Percentiles rank a stretch among this genome's conserved stretches.
phyloP scores from a whole-genome alignment of 257 asterid species.

The Eustoma russellianum region DNA sequence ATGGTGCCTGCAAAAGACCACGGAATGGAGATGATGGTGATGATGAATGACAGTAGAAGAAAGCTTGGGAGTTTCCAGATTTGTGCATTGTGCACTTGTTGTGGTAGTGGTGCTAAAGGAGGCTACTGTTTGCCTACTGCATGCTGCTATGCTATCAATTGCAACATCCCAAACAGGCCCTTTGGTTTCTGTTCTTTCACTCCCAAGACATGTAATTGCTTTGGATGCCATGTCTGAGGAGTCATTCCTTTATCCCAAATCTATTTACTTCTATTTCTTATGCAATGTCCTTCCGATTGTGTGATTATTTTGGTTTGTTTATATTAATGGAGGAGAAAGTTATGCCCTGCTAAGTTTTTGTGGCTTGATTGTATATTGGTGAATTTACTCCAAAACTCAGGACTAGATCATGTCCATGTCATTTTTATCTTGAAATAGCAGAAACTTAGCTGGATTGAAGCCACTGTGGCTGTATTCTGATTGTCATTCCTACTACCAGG shows the following conservation, averaged over 20 bases:
- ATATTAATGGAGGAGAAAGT: conserved; percentile 6
- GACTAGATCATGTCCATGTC: conserved; percentile 2
- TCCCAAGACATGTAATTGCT: conserved; percentile 77
- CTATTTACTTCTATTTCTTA: conserved; percentile 1
- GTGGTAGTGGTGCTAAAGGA: conserved; percentile 40
- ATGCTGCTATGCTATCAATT: conserved; percentile 80
- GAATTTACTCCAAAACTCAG: conserved; percentile 10
- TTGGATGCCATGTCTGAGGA: conserved; percentile 53
- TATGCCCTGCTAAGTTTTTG: conserved; percentile 31
- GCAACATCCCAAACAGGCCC: conserved; percentile 91
- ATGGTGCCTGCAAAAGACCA: conserved; percentile 56
- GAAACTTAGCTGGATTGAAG: conserved; percentile 10
- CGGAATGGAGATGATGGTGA: conserved; percentile 40
- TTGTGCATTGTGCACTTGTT: conserved; percentile 78
- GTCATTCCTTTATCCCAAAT: neutral
- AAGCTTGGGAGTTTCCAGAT: conserved; percentile 64
- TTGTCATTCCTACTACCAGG: no score
- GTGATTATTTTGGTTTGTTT: conserved; percentile 18
- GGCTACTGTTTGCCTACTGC: conserved; percentile 61
- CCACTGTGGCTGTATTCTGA: neutral
- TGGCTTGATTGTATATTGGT: conserved; percentile 15
- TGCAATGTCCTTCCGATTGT: conserved; percentile 10
- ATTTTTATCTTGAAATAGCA: conserved; percentile 11
- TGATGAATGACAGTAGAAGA: conserved; percentile 57
- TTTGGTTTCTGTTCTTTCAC: conserved; percentile 82